Percentiles rank a stretch among this genome's conserved stretches.
These are phyloP conservation scores for Bruguiera gymnorhiza DNA, from an alignment of 345 rosid genomes.

Conservation along the genomic window DNA sequence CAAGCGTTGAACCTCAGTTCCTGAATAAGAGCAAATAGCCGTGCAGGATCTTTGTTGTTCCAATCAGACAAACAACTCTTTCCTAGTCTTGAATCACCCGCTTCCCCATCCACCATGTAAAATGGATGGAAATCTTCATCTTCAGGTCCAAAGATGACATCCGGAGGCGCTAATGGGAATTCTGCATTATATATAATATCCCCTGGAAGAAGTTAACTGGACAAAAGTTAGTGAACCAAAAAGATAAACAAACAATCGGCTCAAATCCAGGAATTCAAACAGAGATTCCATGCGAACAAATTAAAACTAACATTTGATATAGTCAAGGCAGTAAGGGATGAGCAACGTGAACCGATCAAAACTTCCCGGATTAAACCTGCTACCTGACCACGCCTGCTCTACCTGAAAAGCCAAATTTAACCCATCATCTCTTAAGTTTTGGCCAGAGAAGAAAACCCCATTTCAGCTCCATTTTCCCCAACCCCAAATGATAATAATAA, in stretches of 20 bases:
- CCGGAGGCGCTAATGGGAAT: constrained; percentile 68
- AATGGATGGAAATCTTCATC: constrained; percentile 78
- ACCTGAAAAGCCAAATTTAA: constrained; percentile 44
- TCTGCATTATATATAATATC: constrained; percentile 81
- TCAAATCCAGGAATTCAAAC: neutral
- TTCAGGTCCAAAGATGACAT: constrained; percentile 73
- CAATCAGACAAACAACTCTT: constrained; percentile 55
- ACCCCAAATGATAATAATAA: too few relatives aligned
- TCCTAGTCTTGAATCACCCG: constrained; percentile 25
- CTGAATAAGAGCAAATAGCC: constrained; percentile 55
- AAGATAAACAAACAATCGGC: neutral
- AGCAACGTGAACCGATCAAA: constrained; percentile 87
- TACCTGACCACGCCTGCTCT: constrained; percentile 80
- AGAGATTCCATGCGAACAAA: neutral
- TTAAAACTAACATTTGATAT: constrained; percentile 62
- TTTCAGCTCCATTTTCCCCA: neutral
- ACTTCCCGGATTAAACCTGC: constrained; percentile 46
- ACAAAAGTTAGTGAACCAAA: neutral
- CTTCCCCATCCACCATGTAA: constrained; percentile 25
- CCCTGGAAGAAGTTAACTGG: constrained; percentile 45
- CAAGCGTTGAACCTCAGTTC: constrained; percentile 58
- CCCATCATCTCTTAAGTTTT: neutral
- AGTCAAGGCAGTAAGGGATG: constrained; percentile 82
- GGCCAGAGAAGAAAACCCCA: constrained; percentile 15
- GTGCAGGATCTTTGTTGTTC: constrained; percentile 63